phyloP scores from a whole-genome alignment of 768 basidiomycete species.

The Boletus pseudopeckii region DNA sequence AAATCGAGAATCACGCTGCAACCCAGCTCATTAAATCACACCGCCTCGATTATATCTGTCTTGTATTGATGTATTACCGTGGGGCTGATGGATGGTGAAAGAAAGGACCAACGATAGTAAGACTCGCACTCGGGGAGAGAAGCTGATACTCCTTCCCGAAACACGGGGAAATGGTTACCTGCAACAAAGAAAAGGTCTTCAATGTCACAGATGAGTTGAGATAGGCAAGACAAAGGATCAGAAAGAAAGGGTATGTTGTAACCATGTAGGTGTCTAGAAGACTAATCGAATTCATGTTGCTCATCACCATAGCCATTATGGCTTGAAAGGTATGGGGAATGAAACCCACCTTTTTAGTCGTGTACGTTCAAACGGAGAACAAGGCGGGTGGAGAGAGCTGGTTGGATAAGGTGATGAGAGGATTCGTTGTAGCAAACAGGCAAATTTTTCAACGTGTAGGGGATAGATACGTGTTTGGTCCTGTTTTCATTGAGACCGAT shows the following conservation, averaged over 20 bases:
- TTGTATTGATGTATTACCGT: constrained; percentile 2
- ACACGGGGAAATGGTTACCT: constrained; percentile 5
- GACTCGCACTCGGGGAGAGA: not conserved
- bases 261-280: constrained; percentile 83
- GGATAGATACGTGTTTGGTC: constrained; percentile 9
- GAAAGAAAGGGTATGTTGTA: constrained; percentile 38
- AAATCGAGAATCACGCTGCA: not conserved
- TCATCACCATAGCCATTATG: constrained; percentile 39
- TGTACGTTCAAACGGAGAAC: not conserved
- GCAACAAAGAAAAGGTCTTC: not conserved
- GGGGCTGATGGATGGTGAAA: not conserved
- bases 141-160: not conserved
- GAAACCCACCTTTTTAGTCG: constrained; percentile 9
- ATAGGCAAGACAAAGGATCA: constrained; percentile 14
- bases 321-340: not conserved
- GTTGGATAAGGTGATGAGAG: not conserved
- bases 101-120: not conserved
- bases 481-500: constrained; percentile 5
- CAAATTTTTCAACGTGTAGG: not conserved
- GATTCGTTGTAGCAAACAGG: not conserved
- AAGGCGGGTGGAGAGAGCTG: not conserved
- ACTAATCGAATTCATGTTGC: constrained; percentile 84
- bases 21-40: constrained; percentile 11
- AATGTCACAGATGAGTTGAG: constrained; percentile 6
- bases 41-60: not conserved